Percentiles rank a stretch among this genome's conserved stretches.
phyloP scores from a whole-genome alignment of 257 asterid genomes.

The Lavandula angustifolia region DNA sequence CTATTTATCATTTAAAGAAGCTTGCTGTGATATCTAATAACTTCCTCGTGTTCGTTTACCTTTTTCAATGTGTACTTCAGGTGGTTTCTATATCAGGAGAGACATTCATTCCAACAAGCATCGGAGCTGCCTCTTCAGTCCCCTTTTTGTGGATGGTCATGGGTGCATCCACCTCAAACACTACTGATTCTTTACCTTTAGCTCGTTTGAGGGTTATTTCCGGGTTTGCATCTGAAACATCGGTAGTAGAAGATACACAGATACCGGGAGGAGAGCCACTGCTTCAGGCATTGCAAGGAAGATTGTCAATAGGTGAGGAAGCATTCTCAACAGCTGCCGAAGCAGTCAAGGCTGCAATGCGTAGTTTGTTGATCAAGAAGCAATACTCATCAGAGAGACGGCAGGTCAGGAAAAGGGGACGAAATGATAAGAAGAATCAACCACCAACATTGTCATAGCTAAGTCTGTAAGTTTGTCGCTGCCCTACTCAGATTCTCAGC shows the following conservation, averaged over 20 bases:
- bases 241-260: constrained; percentile 56
- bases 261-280: constrained; percentile 62
- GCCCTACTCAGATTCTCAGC: not conserved
- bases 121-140: constrained; percentile 50
- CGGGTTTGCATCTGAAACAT: constrained; percentile 32
- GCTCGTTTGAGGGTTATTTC: constrained; percentile 67
- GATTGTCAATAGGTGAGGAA: constrained; percentile 52
- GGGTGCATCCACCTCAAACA: constrained; percentile 63
- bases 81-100: constrained; percentile 61
- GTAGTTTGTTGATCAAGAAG: constrained; percentile 84
- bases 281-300: constrained; percentile 73
- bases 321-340: constrained; percentile 67
- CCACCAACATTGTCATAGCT: constrained; percentile 18
- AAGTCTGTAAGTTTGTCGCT: not conserved
- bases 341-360: constrained; percentile 78
- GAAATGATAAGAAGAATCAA: constrained; percentile 65
- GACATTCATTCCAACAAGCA: constrained; percentile 75
- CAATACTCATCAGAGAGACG: constrained; percentile 71
- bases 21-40: not conserved
- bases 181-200: constrained; percentile 42
- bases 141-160: constrained; percentile 83
- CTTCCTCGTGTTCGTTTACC: not conserved
- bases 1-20: not conserved
- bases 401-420: constrained; percentile 68
- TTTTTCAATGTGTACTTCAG: constrained; percentile 36